Evolutionary conservation across 441 rosid genomes (phyloP).

Genomic region (Populus hybrid): DNA sequence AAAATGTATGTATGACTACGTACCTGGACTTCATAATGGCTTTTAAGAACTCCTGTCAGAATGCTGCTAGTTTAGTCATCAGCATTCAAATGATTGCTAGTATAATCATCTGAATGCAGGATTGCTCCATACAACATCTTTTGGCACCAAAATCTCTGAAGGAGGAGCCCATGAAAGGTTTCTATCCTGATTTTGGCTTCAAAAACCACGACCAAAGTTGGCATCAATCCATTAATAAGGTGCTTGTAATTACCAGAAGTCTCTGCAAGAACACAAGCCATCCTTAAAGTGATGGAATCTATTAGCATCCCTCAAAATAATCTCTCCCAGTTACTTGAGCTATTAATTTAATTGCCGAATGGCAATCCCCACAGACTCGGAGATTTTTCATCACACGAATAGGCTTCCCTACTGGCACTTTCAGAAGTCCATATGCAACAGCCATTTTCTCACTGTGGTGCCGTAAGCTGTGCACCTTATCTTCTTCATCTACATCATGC

Average conservation of each 20-base stretch:
- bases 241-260: slow-evolving; percentile 45
- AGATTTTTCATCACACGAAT: slow-evolving; percentile 67
- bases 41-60: background rate
- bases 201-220: background rate
- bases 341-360: slow-evolving; percentile 58
- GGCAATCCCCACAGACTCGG: slow-evolving; percentile 65
- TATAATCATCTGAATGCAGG: background rate
- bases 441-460: slow-evolving; percentile 67
- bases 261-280: slow-evolving; percentile 60
- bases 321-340: slow-evolving; percentile 53
- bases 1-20: background rate
- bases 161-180: background rate
- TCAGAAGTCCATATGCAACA: slow-evolving; percentile 61
- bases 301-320: slow-evolving; percentile 62
- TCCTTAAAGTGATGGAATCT: slow-evolving; percentile 68
- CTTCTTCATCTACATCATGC: slow-evolving; percentile 74
- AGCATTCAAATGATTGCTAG: background rate
- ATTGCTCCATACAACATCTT: background rate
- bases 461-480: slow-evolving; percentile 48
- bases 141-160: background rate
- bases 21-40: background rate
- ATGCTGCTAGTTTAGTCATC: background rate
- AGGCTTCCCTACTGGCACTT: slow-evolving; percentile 57
- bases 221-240: background rate
- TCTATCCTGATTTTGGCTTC: background rate